Evolutionary conservation across 2,329 filamentous ascomycete species (phyloP).

Genomic region (Aspergillus transmontanensis): DNA sequence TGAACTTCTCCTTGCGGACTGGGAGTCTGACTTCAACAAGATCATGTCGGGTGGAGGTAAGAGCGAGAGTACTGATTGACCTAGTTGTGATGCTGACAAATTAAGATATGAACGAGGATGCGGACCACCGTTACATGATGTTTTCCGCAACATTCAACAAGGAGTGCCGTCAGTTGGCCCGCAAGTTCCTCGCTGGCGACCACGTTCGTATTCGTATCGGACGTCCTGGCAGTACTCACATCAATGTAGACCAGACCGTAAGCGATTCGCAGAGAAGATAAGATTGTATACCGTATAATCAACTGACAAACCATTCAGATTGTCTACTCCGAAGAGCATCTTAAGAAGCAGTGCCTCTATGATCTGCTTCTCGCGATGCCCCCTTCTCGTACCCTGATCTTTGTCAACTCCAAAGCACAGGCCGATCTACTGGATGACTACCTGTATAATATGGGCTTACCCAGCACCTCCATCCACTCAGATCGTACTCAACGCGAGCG

Average conservation of each 20-base stretch:
- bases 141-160: slow-evolving; percentile 96
- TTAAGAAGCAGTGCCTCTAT: slow-evolving; percentile 71
- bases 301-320: slow-evolving; percentile 46
- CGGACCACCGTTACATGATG: slow-evolving; percentile 71
- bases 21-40: slow-evolving; percentile 72
- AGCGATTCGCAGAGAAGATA: slow-evolving; percentile 10
- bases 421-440: slow-evolving; percentile 88
- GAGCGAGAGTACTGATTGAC: slow-evolving; percentile 31
- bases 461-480: slow-evolving; percentile 83
- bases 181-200: slow-evolving; percentile 71
- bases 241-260: slow-evolving; percentile 76
- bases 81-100: slow-evolving; percentile 13
- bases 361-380: slow-evolving; percentile 71
- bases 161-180: slow-evolving; percentile 73
- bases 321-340: slow-evolving; percentile 63
- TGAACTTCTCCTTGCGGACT: slow-evolving; percentile 80
- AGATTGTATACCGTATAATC: not conserved
- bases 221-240: slow-evolving; percentile 78
- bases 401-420: slow-evolving; percentile 77
- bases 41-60: slow-evolving; percentile 81
- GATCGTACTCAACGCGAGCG: slow-evolving; percentile 88
- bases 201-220: slow-evolving; percentile 84
- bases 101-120: slow-evolving; percentile 72
- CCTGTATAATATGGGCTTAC: slow-evolving; percentile 76
- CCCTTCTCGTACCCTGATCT: slow-evolving; percentile 81